These are phyloP conservation scores for Gossypium lobatum DNA, from an alignment of 441 rosid genomes.

Conservation along the genomic window DNA sequence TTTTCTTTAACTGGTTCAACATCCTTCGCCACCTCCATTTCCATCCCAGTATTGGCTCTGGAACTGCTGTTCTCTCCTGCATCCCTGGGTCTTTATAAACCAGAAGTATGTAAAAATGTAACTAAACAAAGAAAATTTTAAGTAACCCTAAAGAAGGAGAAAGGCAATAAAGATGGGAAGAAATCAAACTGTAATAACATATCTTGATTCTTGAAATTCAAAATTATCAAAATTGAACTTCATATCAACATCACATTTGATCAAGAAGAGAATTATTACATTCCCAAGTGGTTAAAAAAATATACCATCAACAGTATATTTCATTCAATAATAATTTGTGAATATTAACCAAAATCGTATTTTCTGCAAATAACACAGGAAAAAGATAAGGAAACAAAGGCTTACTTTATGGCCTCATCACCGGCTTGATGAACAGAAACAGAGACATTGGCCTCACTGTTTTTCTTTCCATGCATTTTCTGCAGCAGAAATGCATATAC, in stretches of 20 bases:
- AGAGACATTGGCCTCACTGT: constrained; percentile 1
- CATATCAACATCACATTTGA: neutral
- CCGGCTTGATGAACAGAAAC: neutral
- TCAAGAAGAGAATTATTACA: neutral
- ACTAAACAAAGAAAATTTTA: neutral
- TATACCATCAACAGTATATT: neutral
- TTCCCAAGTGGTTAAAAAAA: neutral
- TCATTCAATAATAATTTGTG: neutral
- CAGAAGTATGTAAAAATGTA: neutral
- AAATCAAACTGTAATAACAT: neutral
- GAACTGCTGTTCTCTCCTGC: constrained; percentile 16
- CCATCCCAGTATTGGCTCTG: constrained; percentile 14
- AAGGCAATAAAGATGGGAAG: neutral
- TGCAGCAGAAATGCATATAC: neutral
- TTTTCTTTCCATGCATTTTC: constrained; percentile 14
- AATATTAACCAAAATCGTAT: neutral
- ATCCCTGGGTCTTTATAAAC: constrained; percentile 20
- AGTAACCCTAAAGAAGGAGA: neutral
- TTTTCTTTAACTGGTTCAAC: constrained; percentile 20
- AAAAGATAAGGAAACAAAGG: neutral
- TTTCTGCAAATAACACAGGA: neutral
- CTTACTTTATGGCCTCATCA: neutral
- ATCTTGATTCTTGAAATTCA: neutral
- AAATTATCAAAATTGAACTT: neutral
- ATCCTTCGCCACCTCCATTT: constrained; percentile 14